Evolutionary conservation across 257 asterid genomes (phyloP), one percentile per base, ranked within the genome.

Genomic region (Solanum medicagineum): DNA sequence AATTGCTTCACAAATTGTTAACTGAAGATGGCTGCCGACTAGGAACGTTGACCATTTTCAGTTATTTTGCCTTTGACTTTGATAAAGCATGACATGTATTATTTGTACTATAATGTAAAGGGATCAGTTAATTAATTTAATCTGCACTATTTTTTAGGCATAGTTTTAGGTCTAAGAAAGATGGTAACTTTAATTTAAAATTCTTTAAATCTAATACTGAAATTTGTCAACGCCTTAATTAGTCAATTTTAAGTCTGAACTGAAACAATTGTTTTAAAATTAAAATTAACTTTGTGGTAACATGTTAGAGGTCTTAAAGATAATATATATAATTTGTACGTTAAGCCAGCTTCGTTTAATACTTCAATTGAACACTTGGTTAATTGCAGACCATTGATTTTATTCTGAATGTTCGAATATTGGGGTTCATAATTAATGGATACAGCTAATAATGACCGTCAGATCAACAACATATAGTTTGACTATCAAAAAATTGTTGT

Each of bases 81-180:
- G 66, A 81, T 54, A 86, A 86, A 87, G 79, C 87, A 89, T 87
- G 89, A 90, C 84, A 84, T 81, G 82, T 26, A 86, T 56, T 86
- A 81, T 81, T 2, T 69, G 87, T 82, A 71, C 20, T 57, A 8
- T 57, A 60, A 53, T 71, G 85, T 79, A 65, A 62, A 53, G 88
- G 79, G 85, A 69, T 83, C 63, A 75, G 74, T 83, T 71, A 57
- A 57, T 59, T 47, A 57, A 51, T 74, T 56, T 69, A 81, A 54
- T 15, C 7, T 74, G 16, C 55, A 71, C 88, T 84, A 82, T 84
- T 87, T 74, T 75, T 74, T 44, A 87, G 86, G 84, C 95, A 87
- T 84, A 69, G 85, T 89, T 92, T 91, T 81, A 87, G 93, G 92
- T 75, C 71, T 77, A 88, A 88, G 93, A 81, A 86, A 90, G 80